Evolutionary conservation across 371 early-diverging fungal species (phyloP).

Genomic region (Lichtheimia ornata): DNA sequence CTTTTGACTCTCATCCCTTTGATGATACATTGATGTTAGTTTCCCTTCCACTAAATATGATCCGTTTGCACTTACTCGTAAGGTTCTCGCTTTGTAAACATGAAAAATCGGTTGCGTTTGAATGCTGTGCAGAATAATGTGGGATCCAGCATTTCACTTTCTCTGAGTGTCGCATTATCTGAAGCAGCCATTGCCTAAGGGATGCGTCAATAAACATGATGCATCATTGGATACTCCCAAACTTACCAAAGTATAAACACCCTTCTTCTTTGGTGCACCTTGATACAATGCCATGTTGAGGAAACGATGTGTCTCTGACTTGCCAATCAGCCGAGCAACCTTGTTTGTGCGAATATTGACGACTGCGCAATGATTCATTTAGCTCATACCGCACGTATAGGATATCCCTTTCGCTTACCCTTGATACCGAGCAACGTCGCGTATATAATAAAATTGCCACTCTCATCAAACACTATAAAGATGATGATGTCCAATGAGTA

Average conservation of each 20-base stretch:
- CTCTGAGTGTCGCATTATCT: conserved; percentile 78
- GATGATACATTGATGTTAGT: conserved; percentile 2
- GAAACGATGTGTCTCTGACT: conserved; percentile 90
- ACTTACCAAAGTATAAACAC: conserved; percentile 70
- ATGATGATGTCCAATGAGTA: too few species aligned
- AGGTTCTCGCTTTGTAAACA: conserved; percentile 88
- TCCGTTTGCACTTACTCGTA: conserved; percentile 56
- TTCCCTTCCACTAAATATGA: background rate
- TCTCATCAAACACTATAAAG: conserved; percentile 85
- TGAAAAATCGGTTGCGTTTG: conserved; percentile 90
- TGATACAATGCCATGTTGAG: conserved; percentile 88
- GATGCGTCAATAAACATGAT: background rate
- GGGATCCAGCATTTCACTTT: conserved; percentile 76
- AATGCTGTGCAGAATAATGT: conserved; percentile 89
- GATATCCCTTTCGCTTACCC: conserved; percentile 27
- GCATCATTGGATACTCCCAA: background rate
- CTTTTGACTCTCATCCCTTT: conserved; percentile 55
- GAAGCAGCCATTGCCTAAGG: conserved; percentile 86
- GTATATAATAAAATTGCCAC: conserved; percentile 86
- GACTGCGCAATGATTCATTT: conserved; percentile 27
- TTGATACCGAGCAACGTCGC: conserved; percentile 94
- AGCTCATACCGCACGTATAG: background rate
- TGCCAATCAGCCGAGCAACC: conserved; percentile 84
- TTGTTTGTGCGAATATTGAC: conserved; percentile 85
- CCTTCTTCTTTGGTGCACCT: conserved; percentile 81